Conservation (phyloP, 108 stramenopile species). For the Cyclotella distinguenda region DNA sequence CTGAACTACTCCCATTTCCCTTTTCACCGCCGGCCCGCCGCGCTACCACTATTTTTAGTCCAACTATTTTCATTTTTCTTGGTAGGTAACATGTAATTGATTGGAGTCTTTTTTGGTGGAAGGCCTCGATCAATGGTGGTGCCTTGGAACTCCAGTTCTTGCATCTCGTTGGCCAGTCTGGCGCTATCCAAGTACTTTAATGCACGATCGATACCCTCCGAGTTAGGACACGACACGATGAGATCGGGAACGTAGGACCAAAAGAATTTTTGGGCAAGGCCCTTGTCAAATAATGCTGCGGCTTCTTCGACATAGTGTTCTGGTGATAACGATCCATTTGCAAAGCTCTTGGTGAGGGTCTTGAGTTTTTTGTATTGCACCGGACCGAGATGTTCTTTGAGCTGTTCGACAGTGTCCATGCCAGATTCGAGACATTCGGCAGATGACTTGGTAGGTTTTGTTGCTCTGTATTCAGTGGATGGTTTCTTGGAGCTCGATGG, state of each 20-base stretch:
- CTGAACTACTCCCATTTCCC: too few species aligned
- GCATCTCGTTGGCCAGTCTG: conserved; percentile 35
- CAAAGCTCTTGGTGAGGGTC: conserved; percentile 67
- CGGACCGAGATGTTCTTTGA: conserved; percentile 69
- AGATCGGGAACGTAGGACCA: conserved; percentile 68
- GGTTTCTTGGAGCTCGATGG: conserved; percentile 16
- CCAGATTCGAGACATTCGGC: conserved; percentile 30
- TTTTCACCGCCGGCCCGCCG: too few species aligned
- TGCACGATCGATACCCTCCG: conserved; percentile 46
- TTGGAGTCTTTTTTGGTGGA: conserved; percentile 2
- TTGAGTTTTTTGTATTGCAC: conserved; percentile 80
- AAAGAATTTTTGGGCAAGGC: conserved; percentile 62
- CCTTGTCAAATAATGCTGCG: conserved; percentile 69
- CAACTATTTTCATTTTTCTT: conserved; percentile 21
- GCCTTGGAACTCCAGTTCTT: conserved; percentile 29
- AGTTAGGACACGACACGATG: conserved; percentile 69
- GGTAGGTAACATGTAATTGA: conserved; percentile 17
- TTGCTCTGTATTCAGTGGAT: not conserved
- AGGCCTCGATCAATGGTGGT: not conserved
- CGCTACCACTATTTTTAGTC: not conserved
- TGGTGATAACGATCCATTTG: conserved; percentile 46
- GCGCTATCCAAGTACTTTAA: conserved; percentile 58
- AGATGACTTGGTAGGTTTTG: conserved; percentile 11
- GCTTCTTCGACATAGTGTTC: conserved; percentile 73
- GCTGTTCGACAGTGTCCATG: conserved; percentile 57